Percentiles rank a stretch among this genome's conserved stretches.
phyloP scores from a whole-genome alignment of 768 basidiomycete species.

The Lentinula edodes region DNA sequence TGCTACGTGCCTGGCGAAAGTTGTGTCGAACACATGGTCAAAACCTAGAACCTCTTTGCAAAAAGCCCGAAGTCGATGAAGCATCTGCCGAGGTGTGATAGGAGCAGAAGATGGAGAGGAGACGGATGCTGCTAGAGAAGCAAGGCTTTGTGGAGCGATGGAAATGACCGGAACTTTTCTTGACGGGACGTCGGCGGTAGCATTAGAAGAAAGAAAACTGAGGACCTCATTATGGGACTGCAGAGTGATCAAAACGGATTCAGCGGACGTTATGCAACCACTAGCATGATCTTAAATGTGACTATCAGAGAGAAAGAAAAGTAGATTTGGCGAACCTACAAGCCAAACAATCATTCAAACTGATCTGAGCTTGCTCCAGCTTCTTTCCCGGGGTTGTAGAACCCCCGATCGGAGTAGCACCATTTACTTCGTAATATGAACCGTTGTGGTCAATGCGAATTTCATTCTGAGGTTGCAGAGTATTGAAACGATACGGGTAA shows the following conservation, averaged over 20 bases:
- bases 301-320: neutral
- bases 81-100: slow-evolving; percentile 51
- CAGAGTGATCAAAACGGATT: slow-evolving; percentile 92
- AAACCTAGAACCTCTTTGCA: slow-evolving; percentile 65
- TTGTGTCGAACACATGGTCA: slow-evolving; percentile 87
- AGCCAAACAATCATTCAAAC: slow-evolving; percentile 94
- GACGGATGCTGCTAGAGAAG: slow-evolving; percentile 67
- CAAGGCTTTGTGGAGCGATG: slow-evolving; percentile 85
- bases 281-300: slow-evolving; percentile 31
- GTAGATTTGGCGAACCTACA: slow-evolving; percentile 67
- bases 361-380: slow-evolving; percentile 92
- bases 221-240: slow-evolving; percentile 95
- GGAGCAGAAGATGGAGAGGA: slow-evolving; percentile 38
- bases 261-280: slow-evolving; percentile 97
- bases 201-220: slow-evolving; percentile 62
- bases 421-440: slow-evolving; percentile 77
- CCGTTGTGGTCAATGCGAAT: slow-evolving; percentile 85
- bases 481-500: neutral
- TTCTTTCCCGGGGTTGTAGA: slow-evolving; percentile 37
- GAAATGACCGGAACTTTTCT: slow-evolving; percentile 69
- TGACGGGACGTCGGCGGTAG: slow-evolving; percentile 26
- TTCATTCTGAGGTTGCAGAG: slow-evolving; percentile 59
- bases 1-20: slow-evolving; percentile 85
- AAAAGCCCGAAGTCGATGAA: slow-evolving; percentile 70
- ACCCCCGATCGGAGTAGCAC: slow-evolving; percentile 10